Base-by-base conservation (phyloP, 495 filamentous ascomycete genomes). In the Choiromyces venosus region DNA sequence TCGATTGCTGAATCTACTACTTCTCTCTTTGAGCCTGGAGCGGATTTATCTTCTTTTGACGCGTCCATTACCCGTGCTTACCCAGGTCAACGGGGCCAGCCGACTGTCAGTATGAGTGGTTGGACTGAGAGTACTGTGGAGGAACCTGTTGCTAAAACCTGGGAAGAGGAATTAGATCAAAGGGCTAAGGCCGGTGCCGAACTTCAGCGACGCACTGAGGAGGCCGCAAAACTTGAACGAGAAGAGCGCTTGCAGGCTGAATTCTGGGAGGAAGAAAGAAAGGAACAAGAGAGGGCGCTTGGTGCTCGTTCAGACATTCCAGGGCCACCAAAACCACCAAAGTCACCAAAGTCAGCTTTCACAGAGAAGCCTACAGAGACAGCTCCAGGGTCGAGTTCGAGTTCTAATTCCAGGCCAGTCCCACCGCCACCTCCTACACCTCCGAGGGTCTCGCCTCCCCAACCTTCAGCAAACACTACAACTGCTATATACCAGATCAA, bases 401-500 rank as follows among this genome's bases (percentile, higher is more conserved):
- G 52, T 9, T 44, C 68, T 42, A 66, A 68, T 56, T 36, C 61
- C 6, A 66, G 14, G 33, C 37, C 72, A 25, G 46, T 68, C 25
- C 36, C 73, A 8, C 73, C 73, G 10, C 73, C 73, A 21, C 37
- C 56, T 7, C 67, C 56, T 3, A 67, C 67, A 9, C 6, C 40
- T 1, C 46, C 37, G 18, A 61, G 69, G 4, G 72, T 69, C 18
- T 67, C 78, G 4, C 72, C 77, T 8, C 76, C 76, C 1, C 68
- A 72, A 5, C 75, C 76, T 5, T 73, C 70, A 29, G 75, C 72
- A 66, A 72, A 76, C 18, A 76, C 76, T n/a, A 71, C 74, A 5
- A 76, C 71, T 4, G 79, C 79, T 35, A 79, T 79, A n/a, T 81
- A 81, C 72, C 73, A 79, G 56, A 81, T 81, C 42, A 81, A 81